Evolutionary conservation across 148 eudicot genomes (phyloP).

Genomic region (Persicaria tinctoria): DNA sequence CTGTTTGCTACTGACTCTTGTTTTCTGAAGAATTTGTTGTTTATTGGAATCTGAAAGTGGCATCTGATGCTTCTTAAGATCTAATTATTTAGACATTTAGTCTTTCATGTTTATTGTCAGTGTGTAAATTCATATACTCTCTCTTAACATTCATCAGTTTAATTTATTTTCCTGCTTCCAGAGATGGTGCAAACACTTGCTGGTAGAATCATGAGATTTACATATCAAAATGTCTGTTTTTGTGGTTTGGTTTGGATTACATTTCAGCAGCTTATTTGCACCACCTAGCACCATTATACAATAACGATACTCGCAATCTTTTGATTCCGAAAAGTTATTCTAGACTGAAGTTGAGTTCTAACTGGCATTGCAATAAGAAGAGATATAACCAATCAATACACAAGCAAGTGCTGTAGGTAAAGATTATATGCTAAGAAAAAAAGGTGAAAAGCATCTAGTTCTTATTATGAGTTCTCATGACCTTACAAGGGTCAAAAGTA

Average conservation of each 20-base stretch:
- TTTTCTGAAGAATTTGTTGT: conserved; percentile 5
- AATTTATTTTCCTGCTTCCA: neutral
- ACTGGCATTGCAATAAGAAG: neutral
- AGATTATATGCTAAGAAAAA: neutral
- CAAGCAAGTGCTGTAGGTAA: neutral
- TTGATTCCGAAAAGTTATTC: no score
- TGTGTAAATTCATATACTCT: neutral
- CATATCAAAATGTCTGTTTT: neutral
- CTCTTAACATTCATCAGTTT: neutral
- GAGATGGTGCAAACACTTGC: neutral
- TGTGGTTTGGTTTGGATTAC: neutral
- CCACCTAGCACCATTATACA: no score
- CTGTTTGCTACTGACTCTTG: conserved; percentile 3
- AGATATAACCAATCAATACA: neutral
- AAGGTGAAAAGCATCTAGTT: conserved; percentile 3
- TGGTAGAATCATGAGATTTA: conserved; percentile 1
- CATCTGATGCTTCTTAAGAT: neutral
- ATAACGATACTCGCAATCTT: no score
- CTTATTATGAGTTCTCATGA: conserved; percentile 4
- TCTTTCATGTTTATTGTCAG: neutral
- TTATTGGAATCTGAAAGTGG: conserved; percentile 6
- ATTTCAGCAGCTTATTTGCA: neutral
- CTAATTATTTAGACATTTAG: neutral
- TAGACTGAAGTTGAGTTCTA: neutral
- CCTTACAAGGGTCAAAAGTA: neutral